Evolutionary conservation across 208 protist species (phyloP).

Genomic region (Porcisia hertigi): DNA sequence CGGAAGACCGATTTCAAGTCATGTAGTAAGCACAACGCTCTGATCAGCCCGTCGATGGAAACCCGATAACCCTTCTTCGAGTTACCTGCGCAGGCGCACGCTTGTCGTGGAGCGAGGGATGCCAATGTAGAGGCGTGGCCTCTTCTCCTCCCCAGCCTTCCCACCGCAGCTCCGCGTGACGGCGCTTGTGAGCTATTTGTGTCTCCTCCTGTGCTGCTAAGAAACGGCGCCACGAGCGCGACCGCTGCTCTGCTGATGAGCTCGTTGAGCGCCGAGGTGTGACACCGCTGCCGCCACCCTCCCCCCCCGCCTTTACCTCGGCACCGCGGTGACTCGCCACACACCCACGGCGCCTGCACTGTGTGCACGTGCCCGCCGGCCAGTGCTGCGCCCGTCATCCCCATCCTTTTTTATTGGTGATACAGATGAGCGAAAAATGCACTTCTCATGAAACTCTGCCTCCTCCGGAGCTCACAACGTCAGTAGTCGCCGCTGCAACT

Average conservation of each 20-base stretch:
- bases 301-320: background rate
- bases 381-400: background rate
- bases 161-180: constrained; percentile 22
- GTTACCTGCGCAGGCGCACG: constrained; percentile 33
- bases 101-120: constrained; percentile 26
- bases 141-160: constrained; percentile 18
- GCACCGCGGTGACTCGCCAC: background rate
- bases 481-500: constrained; percentile 17
- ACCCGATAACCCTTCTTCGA: constrained; percentile 46
- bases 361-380: background rate
- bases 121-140: constrained; percentile 2
- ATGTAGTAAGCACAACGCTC: constrained; percentile 43
- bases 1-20: constrained; percentile 16
- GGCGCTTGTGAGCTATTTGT: background rate
- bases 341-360: background rate
- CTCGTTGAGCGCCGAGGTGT: constrained; percentile 1
- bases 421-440: constrained; percentile 28
- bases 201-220: constrained; percentile 12
- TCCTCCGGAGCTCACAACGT: constrained; percentile 16
- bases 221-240: constrained; percentile 9
- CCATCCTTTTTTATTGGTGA: background rate
- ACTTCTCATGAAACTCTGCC: constrained; percentile 15
- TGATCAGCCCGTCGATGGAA: constrained; percentile 41
- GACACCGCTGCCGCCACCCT: background rate
- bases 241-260: background rate